phyloP scores from a whole-genome alignment of 495 filamentous ascomycete genomes.

The Penicilliopsis zonata region DNA sequence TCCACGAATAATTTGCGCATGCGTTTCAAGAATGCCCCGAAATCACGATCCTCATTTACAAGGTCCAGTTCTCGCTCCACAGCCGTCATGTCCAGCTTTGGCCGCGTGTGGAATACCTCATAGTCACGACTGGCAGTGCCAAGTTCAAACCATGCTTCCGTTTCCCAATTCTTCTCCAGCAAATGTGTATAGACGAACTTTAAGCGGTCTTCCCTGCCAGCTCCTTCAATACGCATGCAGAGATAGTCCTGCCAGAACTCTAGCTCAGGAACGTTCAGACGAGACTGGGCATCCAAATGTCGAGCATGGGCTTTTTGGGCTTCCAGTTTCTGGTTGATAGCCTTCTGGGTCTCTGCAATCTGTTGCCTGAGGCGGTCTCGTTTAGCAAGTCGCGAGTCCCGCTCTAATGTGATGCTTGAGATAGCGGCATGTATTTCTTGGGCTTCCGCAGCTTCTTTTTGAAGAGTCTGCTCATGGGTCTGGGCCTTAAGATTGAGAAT shows the following conservation, averaged over 20 bases:
- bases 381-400: constrained; percentile 59
- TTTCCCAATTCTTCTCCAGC: constrained; percentile 70
- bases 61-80: constrained; percentile 61
- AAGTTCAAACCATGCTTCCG: constrained; percentile 89
- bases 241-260: constrained; percentile 92
- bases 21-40: constrained; percentile 71
- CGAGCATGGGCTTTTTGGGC: constrained; percentile 50
- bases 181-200: constrained; percentile 89
- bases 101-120: constrained; percentile 61
- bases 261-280: constrained; percentile 81
- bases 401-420: constrained; percentile 56
- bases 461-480: constrained; percentile 65
- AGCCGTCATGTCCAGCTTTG: constrained; percentile 64
- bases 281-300: constrained; percentile 63
- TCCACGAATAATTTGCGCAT: constrained; percentile 81
- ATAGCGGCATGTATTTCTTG: constrained; percentile 80
- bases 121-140: constrained; percentile 73
- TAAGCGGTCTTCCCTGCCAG: constrained; percentile 68
- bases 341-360: constrained; percentile 65
- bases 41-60: constrained; percentile 69
- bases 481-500: constrained; percentile 65
- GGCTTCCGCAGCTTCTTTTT: constrained; percentile 79
- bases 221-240: constrained; percentile 81
- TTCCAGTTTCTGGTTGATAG: constrained; percentile 47
- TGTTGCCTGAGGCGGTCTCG: constrained; percentile 66